Evolutionary conservation across 176 grass and related monocot species (phyloP), one percentile per base, ranked within the genome.

Genomic region (Oryza longistaminata): DNA sequence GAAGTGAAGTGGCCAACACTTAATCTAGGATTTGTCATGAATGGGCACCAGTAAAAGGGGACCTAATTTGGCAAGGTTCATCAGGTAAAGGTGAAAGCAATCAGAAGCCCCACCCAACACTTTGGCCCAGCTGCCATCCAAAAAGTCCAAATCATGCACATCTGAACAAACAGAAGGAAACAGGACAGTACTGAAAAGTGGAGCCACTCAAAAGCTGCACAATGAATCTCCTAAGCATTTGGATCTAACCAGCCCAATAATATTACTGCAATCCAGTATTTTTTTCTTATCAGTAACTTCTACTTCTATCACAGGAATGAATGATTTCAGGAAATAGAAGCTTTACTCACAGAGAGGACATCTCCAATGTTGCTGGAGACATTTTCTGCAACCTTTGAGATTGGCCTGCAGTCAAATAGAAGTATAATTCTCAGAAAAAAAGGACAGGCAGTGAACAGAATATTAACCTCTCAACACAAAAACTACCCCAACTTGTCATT

Each of bases 281-380:
- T 46, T 64, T 66, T 76, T 76, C 21, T 6, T 67, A 42, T n/a
- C 19, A 5, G 13, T 40, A 24, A 77, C 17, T 75, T 61, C 35
- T 74, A 77, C 17, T 75, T 61, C 35, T 74, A 79, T 61, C 5
- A 53, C 7, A 71, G 21, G 58, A 70, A 76, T 65, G 7, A 55
- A 72, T 31, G 52, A 9, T 46, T 85, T 31, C 65, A 68, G 6
- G 49, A 78, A 43, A 68, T 58, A 49, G 15, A 70, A 17, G 66
- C 43, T 37, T 90, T 46, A 92, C 94, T 91, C 82, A 97, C 94
- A 81, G 85, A 85, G 70, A 97, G 66, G 89, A 87, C 90, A 61
- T 85, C 92, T 8, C 91, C 94, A 64, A 93, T 87, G 71, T 94
- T 94, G 77, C 42, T 85, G 43, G 94, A 97, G 85, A 92, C 89